Base-by-base conservation (phyloP, 2,329 filamentous ascomycete genomes). In the Trichoderma sp. region DNA sequence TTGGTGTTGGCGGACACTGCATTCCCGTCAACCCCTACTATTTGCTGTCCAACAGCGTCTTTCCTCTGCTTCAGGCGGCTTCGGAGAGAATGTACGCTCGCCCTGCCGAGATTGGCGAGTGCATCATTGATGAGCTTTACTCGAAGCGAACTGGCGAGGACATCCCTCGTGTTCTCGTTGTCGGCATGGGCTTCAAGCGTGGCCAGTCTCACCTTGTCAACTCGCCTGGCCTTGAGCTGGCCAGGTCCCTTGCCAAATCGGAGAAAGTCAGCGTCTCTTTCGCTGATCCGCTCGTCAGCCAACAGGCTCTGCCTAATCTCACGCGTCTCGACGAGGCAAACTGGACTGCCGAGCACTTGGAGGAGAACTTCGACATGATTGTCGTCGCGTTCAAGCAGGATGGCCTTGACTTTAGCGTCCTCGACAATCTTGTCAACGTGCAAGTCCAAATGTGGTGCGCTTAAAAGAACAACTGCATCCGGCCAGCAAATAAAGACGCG, bases 11-110 rank as follows among this genome's bases (percentile, higher is more conserved):
- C 1, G 85, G 85, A 0, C 85, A 87, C 74, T 87, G 85, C 70
- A 87, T 87, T 68, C 85, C 85, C 0, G 80, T 87, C 70, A 87
- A 87, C 69, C 85, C 85, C 0, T 82, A 82, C 76, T 87, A 87
- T 71, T 77, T 87, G 21, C 76, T 87, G 11, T 80, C 81, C 26
- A 85, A 82, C 72, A 82, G 77, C 71, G 73, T 77, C 4, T 81
- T 86, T 58, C 85, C 85, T 3, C 74, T 87, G 0, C 76, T 86
- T 3, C 73, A 80, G 56, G 74, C 77, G 2, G 83, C 83, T 0
- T 80, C 82, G 0, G 80, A 82, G 60, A 79, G 74, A 56, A 85
- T 84, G 82, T 76, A 77, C 49, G 74, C 76, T 4, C 78, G 84
- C 8, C 84, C 84, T 0, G 76, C 74, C 1, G 73, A 75, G 1